Base-by-base conservation (phyloP, 345 rosid species). In the Clausena lansium region DNA sequence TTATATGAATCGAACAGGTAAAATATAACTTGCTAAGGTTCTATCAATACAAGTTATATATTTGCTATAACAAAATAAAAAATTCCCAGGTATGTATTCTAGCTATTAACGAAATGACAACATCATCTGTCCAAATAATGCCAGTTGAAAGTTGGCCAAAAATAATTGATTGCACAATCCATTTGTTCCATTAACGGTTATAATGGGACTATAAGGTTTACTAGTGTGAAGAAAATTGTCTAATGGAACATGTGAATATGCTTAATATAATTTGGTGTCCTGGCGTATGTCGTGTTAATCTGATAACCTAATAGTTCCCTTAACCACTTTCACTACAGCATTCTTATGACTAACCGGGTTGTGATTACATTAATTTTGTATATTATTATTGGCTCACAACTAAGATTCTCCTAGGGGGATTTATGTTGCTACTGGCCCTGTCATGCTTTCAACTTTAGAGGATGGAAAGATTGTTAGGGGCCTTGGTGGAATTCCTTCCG, bases 391-490 rank as follows among this genome's bases (percentile, higher is more conserved):
- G 10, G 20, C 19, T 68, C 59, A 33, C 32, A 2, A 63, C 32
- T 24, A 50, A 3, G 45, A 33, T 10, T 20, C 27, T 65, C 45
- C 63, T 59, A 79, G 80, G 55, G 73, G 63, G 76, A 0, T 67
- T 25, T 5, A 39, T 71, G 10, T 30, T 32, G 77, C 74, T 38
- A 79, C 74, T 47, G 39, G 80, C 64, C 74, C 92, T 5, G 85
- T 80, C 36, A 79, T 83, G 82, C 77, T 84, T 60, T 90, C 94
- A 55, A 90, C 94, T 45, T 78, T 87, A 76, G 88, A 83, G 59
- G 84, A 88, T 22, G 92, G 91, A 47, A 81, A 76, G 63, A 76
- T 90, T 64, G 88, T 88, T 69, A 86, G 76, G 74, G 89, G 92
- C 58, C 89, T 90, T 19, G 79, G 77, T 5, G 92, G 94, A 50